Base-by-base conservation (phyloP, 768 basidiomycete species). In the Lentinula sp. region DNA sequence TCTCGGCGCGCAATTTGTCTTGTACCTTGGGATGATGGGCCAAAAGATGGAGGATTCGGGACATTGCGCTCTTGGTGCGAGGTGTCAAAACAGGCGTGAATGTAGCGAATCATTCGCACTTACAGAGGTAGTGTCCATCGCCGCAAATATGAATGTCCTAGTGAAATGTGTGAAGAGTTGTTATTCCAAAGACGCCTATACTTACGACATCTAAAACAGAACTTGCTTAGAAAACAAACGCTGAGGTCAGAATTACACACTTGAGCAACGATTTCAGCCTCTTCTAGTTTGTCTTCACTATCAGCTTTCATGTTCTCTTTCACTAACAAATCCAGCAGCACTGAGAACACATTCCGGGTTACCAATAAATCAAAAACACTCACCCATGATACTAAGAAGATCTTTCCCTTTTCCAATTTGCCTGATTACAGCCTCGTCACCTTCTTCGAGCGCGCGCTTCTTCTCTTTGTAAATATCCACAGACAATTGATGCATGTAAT, bases 381-480 rank as follows among this genome's bases (percentile, higher is more conserved):
- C 63, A 83, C 80, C 68, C 34, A 82, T 64, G 46, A 80, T 71
- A 59, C 76, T 80, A 63, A 81, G 70, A 21, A 83, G 73, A 64
- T 81, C 80, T 49, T 76, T 77, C 10, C 75, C 76, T 61, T 71
- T 70, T 9, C 72, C 74, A 45, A 75, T 69, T 59, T 75, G 71
- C 13, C 61, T 64, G 15, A 62, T 59, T 3, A 75, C 66, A 2
- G 67, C 73, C 40, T 73, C 70, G 35, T 77, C 76, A 4, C 74
- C 76, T 23, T 68, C 66, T 10, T 61, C 62, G 2, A 79, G 46
- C 2, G 75, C 70, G 37, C 61, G 65, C 61, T 73, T 76, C 67
- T 80, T 80, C 21, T 67, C 63, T 21, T 70, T 62, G 39, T 73
- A 74, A 5, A 82, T 74, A 3, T 72, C 65, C n/a, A 68, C 59